Base-by-base conservation (phyloP, 2,329 filamentous ascomycete genomes). In the Fusarium concolor region DNA sequence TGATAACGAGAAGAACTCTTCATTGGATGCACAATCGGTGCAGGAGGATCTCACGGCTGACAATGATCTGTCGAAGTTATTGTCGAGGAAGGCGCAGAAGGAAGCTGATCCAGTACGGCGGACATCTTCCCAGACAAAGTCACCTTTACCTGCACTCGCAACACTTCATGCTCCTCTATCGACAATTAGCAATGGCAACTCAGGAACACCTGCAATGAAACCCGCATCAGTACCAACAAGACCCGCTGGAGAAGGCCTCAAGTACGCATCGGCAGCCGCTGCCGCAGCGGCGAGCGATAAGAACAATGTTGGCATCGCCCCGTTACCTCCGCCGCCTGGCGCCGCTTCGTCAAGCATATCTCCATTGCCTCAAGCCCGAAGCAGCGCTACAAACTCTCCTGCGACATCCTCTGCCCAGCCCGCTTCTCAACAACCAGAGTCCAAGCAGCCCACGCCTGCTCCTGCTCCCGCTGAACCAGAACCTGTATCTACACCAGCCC, bases 231-330 rank as follows among this genome's bases (percentile, higher is more conserved):
- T 94, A 73, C 96, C 96, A 2, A 89, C 92, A 61, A 89, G 95
- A 77, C 90, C 92, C 9, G 92, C 93, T 6, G 94, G 94, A 46
- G 95, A 98, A 78, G 93, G 92, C 2, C 84, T 99, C 70, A 98
- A 98, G 80, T 99, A 99, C 77, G 96, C 96, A 43, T 98, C 96
- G 37, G 96, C 96, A 0, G 96, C 96, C 0, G 96, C 96, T 0
- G 96, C 96, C 0, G 96, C 95, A 0, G 95, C 96, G 2, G 93
- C 94, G 44, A 94, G 89, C 78, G 94, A 97, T 71, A 87, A 84
- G 80, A 94, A 93, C 82, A 95, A 91, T 76, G 91, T 98, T 29
- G 96, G 96, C 26, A 97, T 99, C 75, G 90, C 95, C 60, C 96
- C 96, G 39, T 84, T 98, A 75, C 96, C 96, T 56, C 95, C 96